Evolutionary conservation across 805 yeast genomes (phyloP), one percentile per base, ranked within the genome.

Genomic region (Komagataella mondaviorum): DNA sequence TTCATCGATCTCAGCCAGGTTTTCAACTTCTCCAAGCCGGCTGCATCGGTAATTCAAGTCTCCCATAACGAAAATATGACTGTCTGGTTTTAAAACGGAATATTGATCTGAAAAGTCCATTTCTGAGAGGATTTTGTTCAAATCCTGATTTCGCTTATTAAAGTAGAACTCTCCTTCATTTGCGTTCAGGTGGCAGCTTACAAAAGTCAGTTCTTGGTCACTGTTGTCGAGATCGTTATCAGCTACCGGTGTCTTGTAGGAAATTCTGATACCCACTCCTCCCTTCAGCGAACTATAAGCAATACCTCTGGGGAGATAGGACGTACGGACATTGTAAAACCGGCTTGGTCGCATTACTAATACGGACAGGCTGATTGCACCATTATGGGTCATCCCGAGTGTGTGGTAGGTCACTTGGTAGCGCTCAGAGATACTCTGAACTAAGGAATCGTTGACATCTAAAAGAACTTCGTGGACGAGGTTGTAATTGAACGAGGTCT

Each of bases 1-100:
- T 59, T 83, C 88, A 60, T 83, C 88, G 10, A 51, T 46, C 14
- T 20, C 43, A 10, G 57, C 57, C 62, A 62, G 51, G 57, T 54
- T 22, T 53, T 55, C 12, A 16, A 46, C 45, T 36, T n/a, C 8
- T 6, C 46, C 44, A 8, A 14, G 63, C 6, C 63, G 63, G 1
- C 60, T 56, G 17, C 84, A 75, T 47, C 98, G 71, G 63, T 85
- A 90, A 62, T 90, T 90, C 58, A 90, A 69, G 64, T 90, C 98
- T 0, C 98, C 98, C 72, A 87, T 66, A 50, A 89, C 63, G 59
- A 89, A 83, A 4, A 82, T 65, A 60, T 85, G 95, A 8, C 73
- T 58, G 1, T 65, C 56, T 0, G 81, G 80, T 54, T 75, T 76
- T 47, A 81, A 61, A 23, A 76, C 64, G 22, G 80, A 75, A 58